These are phyloP conservation scores for Lipomyces yamanashiensis DNA, from an alignment of 805 yeast genomes.

Conservation along the genomic window DNA sequence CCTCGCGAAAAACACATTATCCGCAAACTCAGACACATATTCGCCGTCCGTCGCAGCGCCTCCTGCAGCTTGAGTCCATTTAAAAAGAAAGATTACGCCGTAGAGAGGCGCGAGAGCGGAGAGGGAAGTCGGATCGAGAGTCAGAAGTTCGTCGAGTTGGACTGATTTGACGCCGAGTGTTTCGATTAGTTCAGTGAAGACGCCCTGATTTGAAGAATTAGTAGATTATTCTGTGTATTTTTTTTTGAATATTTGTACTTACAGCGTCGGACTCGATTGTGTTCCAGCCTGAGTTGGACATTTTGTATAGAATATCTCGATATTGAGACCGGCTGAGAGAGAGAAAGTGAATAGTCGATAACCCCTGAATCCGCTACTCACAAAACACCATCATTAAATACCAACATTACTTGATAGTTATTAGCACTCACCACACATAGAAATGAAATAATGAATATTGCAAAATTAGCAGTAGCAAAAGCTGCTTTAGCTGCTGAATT, in stretches of 20 bases:
- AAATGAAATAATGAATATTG: slow-evolving; percentile 9
- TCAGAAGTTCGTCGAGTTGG: slow-evolving; percentile 62
- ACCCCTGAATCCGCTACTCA: not conserved
- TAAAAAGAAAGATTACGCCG: slow-evolving; percentile 67
- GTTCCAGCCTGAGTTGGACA: slow-evolving; percentile 54
- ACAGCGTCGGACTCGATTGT: slow-evolving; percentile 70
- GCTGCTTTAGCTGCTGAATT: slow-evolving; percentile 32
- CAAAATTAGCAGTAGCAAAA: slow-evolving; percentile 25
- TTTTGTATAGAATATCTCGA: not conserved
- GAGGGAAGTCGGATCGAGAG: slow-evolving; percentile 55
- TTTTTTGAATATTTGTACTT: slow-evolving; percentile 8
- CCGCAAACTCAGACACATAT: slow-evolving; percentile 47
- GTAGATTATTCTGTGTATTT: not conserved
- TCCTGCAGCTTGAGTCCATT: slow-evolving; percentile 53
- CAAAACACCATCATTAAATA: not conserved
- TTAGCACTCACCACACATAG: too few species aligned
- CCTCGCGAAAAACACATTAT: slow-evolving; percentile 60
- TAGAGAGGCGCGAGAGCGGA: slow-evolving; percentile 51
- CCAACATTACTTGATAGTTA: not conserved
- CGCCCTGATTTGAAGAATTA: slow-evolving; percentile 49
- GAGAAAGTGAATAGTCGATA: not conserved
- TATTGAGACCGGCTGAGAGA: not conserved
- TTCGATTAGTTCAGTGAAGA: slow-evolving; percentile 66
- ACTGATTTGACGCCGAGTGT: slow-evolving; percentile 57
- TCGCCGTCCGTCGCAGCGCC: slow-evolving; percentile 51